These are phyloP conservation scores for Alternaria longipes DNA, from an alignment of 2,329 filamentous ascomycete genomes.

Conservation along the genomic window DNA sequence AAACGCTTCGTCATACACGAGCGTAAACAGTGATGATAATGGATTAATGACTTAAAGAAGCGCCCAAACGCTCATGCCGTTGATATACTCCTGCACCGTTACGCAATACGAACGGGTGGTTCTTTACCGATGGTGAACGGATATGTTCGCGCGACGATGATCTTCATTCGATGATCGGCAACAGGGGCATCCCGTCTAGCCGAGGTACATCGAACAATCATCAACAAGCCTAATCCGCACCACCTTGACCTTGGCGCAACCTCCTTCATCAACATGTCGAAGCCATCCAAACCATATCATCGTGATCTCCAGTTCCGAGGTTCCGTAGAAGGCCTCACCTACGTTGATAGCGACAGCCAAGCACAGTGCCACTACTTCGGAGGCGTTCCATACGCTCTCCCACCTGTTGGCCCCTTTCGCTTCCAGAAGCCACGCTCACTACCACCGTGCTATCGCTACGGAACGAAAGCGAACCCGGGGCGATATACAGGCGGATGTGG, in stretches of 20 bases:
- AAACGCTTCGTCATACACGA: not conserved
- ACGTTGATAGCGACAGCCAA: constrained; percentile 46
- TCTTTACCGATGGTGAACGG: no score
- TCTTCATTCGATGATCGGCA: constrained; percentile 1
- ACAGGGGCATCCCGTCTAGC: constrained; percentile 3
- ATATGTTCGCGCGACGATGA: not conserved
- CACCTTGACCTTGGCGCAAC: not conserved
- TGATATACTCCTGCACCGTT: not conserved
- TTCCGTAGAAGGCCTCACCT: constrained; percentile 60
- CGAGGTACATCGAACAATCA: constrained; percentile 8
- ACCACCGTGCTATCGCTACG: constrained; percentile 61
- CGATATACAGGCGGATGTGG: constrained; percentile 53
- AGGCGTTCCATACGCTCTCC: constrained; percentile 64
- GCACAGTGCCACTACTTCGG: constrained; percentile 63
- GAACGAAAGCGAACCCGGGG: constrained; percentile 59
- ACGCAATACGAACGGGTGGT: no score
- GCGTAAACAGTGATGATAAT: constrained; percentile 6
- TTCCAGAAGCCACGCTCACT: constrained; percentile 61
- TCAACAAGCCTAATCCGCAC: constrained; percentile 1
- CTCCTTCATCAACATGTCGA: constrained; percentile 22
- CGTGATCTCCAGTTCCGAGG: constrained; percentile 57
- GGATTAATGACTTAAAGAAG: not conserved
- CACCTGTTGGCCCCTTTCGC: constrained; percentile 58
- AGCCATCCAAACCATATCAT: constrained; percentile 39
- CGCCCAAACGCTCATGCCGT: not conserved